These are phyloP conservation scores for Aphanomyces cochlioides DNA, from an alignment of 352 stramenopile genomes.

Conservation along the genomic window DNA sequence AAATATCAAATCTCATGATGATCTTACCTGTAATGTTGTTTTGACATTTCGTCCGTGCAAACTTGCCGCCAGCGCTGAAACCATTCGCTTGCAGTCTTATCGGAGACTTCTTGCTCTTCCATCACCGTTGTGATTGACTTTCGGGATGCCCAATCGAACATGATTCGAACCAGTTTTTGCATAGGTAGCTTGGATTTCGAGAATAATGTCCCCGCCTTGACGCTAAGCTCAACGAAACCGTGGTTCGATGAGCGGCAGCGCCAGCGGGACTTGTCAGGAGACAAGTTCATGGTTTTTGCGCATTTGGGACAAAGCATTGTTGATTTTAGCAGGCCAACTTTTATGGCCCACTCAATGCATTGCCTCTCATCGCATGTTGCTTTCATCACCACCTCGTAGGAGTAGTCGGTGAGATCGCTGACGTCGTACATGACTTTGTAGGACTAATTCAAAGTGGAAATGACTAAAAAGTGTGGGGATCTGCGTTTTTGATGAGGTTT, in stretches of 20 bases:
- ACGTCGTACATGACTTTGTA: too few relatives aligned
- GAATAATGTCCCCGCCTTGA: not conserved
- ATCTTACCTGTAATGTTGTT: too few relatives aligned
- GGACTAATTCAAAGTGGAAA: too few relatives aligned
- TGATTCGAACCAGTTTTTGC: not conserved
- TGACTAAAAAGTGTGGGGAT: too few relatives aligned
- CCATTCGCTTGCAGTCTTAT: not conserved
- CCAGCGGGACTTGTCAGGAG: not conserved
- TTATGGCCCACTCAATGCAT: too few relatives aligned
- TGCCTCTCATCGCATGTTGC: not conserved
- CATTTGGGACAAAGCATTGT: too few relatives aligned
- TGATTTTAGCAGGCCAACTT: too few relatives aligned
- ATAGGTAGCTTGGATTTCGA: not conserved
- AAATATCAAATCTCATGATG: too few relatives aligned
- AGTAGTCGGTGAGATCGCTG: too few relatives aligned
- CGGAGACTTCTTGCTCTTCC: not conserved
- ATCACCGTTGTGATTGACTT: not conserved
- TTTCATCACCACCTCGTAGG: too few relatives aligned
- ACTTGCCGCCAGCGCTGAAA: not conserved
- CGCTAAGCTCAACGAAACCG: slow-evolving; percentile 2
- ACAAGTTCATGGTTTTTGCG: not conserved
- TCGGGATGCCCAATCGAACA: not conserved
- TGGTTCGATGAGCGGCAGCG: not conserved
- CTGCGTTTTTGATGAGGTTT: too few relatives aligned
- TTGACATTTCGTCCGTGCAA: not conserved